Base-by-base conservation (phyloP, 2,329 filamentous ascomycete species). In the Fusarium oxysporum region DNA sequence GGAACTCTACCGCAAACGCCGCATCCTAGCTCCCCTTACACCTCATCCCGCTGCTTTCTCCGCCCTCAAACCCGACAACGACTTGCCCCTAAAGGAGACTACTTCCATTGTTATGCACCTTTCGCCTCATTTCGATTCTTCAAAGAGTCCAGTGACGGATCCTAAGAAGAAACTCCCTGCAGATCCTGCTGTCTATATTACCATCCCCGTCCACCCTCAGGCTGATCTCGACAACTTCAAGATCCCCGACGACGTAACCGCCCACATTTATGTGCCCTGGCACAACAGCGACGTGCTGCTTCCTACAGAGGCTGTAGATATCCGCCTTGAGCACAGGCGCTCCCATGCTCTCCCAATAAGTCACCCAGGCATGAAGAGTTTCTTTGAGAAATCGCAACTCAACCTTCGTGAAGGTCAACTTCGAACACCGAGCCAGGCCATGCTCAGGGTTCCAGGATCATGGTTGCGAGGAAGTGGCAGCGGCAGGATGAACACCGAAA, bases 41-140 rank as follows among this genome's bases (percentile, higher is more conserved):
- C 87, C 88, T 0, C 86, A 89, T 51, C 82, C 89, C 11, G 78
- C 83, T 23, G 79, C 82, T 19, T 81, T 90, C 21, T 78, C 82
- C 23, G 72, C 73, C 9, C 66, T 86, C 8, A 79, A 82, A 41
- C 75, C 77, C 45, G 80, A 82, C n/a, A 56, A 73, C 37, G 58
- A 83, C 28, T 69, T 78, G 13, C 35, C 73, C 6, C 57, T 76
- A 28, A 65, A 64, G 13, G 73, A 78, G 33, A 68, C 77, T 13
- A 81, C 77, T 23, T 63, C 82, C 13, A 81, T 89, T 11, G 74
- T 89, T 45, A 79, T 89, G 55, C 83, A 84, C 59, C 87, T 90
- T 72, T 71, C 82, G 25, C 84, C 85, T 25, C 64, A 38, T 14
- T 21, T 60, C 28, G 43, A 50, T 17, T 23, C 30, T n/a, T 41